Base-by-base conservation (phyloP, 1,284 basidiomycete genomes). In the Boletellus sp. region DNA sequence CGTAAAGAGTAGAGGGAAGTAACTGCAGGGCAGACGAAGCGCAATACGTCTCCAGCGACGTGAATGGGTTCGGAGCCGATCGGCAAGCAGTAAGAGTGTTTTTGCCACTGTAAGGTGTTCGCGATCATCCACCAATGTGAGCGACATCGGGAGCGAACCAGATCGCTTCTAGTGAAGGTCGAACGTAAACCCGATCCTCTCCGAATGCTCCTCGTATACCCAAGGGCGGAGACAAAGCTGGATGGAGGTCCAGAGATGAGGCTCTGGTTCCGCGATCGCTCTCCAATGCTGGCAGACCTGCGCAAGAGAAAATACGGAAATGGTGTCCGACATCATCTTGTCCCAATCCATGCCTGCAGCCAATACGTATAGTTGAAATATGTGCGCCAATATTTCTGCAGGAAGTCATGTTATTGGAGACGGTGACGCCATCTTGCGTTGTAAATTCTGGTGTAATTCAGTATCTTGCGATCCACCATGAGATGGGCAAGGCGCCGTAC, bases 251-350 rank as follows among this genome's bases (percentile, higher is more conserved):
- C 61, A 63, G 15, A 65, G 56, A 5, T n/a, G 21, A 7, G 56
- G 44, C 4, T 59, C 33, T 13, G 52, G 56, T 24, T 54, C 52
- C 2, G 19, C 47, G 2, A 55, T 6, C 5, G 47, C 30, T 32
- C 21, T 56, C 62, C 62, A 64, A 21, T n/a, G 35, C 4, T 11
- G 47, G 42, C 60, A 63, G 26, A 60, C 55, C 22, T 41, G 55
- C 3, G 42, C 15, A 36, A 64, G 55, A 46, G 3, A 39, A n/a
- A 13, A 13, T 2, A n/a, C 5, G 3, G 30, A 5, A 4, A 30
- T 30, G 4, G 13, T 33, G 24, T 35, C 5, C 42, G 24, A 26
- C 8, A 26, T 8, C 24, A 26, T 26, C 24, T 26, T 10, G 24
- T 26, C 24, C 24, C 8, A 26, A 10, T 26, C 24, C 8, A 7